Conservation (phyloP, 495 filamentous ascomycete species). For the Penicillium coprophilum region DNA sequence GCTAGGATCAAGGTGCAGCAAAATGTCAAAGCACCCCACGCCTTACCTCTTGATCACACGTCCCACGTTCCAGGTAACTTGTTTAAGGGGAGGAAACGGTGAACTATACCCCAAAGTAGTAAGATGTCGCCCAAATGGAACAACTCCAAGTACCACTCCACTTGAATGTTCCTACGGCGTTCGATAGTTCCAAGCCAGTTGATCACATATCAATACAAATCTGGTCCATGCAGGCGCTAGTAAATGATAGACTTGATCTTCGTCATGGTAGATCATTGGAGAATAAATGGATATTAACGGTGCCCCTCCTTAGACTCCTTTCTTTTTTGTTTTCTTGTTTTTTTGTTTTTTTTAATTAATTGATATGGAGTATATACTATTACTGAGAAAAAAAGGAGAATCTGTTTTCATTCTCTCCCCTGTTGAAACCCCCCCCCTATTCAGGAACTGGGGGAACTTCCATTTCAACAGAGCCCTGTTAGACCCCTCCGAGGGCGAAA, state of each 20-base stretch:
- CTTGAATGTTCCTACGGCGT: neutral
- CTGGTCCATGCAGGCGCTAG: slow-evolving; percentile 42
- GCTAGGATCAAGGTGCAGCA: slow-evolving; percentile 36
- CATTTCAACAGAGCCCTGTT: slow-evolving; percentile 38
- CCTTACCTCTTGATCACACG: slow-evolving; percentile 23
- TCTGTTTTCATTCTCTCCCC: too few relatives aligned
- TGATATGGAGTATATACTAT: too few relatives aligned
- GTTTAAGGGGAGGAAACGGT: slow-evolving; percentile 30
- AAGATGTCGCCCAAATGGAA: slow-evolving; percentile 15
- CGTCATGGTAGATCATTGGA: slow-evolving; percentile 39
- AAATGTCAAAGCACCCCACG: slow-evolving; percentile 26
- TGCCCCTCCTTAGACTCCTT: slow-evolving; percentile 8
- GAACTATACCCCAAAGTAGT: slow-evolving; percentile 29
- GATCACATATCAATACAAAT: too few relatives aligned
- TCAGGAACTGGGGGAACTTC: slow-evolving; percentile 26
- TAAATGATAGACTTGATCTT: slow-evolving; percentile 49
- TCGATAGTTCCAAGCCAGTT: slow-evolving; percentile 1
- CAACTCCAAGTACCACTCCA: neutral
- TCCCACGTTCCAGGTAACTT: slow-evolving; percentile 19
- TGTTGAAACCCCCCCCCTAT: slow-evolving; percentile 4
- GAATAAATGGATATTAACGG: slow-evolving; percentile 1
- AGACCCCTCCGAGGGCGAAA: slow-evolving; percentile 24
- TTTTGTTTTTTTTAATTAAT: too few relatives aligned
- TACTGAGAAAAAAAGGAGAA: too few relatives aligned
- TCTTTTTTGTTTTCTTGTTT: too few relatives aligned